Conservation (phyloP, 192 early-diverging fungal genomes). For the Podila horticola region DNA sequence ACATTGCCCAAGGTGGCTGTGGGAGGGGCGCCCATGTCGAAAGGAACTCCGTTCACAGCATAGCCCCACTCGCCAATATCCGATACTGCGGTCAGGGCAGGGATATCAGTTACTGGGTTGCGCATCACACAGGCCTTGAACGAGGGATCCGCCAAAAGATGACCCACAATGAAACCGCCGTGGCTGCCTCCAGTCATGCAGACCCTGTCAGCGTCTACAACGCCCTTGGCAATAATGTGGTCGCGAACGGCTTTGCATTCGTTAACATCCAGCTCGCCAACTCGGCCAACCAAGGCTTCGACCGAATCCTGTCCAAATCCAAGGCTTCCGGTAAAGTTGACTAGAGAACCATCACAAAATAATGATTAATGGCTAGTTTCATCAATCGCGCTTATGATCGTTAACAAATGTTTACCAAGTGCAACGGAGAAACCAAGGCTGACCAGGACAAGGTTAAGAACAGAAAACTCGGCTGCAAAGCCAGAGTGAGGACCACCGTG, state of each 20-base stretch:
- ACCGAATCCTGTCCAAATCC: slow-evolving; percentile 82
- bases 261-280: slow-evolving; percentile 74
- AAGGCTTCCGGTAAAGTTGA: slow-evolving; percentile 84
- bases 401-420: slow-evolving; percentile 19
- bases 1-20: slow-evolving; percentile 64
- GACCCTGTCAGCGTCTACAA: slow-evolving; percentile 60
- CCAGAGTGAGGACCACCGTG: slow-evolving; percentile 83
- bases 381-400: background rate
- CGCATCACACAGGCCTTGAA: slow-evolving; percentile 73
- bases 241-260: slow-evolving; percentile 65
- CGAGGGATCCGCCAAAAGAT: slow-evolving; percentile 62
- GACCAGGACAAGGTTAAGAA: slow-evolving; percentile 57
- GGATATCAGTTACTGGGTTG: slow-evolving; percentile 71
- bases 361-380: background rate
- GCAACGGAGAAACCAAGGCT: slow-evolving; percentile 72
- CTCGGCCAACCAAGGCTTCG: slow-evolving; percentile 67
- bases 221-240: slow-evolving; percentile 49
- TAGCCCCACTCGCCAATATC: slow-evolving; percentile 83
- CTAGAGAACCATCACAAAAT: slow-evolving; percentile 7
- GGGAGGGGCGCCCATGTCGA: slow-evolving; percentile 58
- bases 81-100: slow-evolving; percentile 60
- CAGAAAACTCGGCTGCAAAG: slow-evolving; percentile 63
- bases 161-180: slow-evolving; percentile 72
- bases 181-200: slow-evolving; percentile 79
- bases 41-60: slow-evolving; percentile 71